Base-by-base conservation (phyloP, 768 basidiomycete genomes). In the Boletus fagicola region DNA sequence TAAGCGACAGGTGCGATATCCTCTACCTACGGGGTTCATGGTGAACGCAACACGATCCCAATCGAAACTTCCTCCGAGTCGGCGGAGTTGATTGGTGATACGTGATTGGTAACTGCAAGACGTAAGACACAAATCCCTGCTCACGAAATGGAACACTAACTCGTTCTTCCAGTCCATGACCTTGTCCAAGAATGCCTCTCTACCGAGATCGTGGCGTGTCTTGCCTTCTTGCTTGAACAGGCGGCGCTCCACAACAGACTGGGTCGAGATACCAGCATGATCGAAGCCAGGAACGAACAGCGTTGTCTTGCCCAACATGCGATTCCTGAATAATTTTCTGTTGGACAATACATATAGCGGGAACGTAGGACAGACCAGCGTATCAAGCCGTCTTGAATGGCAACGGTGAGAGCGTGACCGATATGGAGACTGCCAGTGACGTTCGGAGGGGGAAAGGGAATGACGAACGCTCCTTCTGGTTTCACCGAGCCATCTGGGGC, bases 161-260 rank as follows among this genome's bases (percentile, higher is more conserved):
- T 96, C 93, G 63, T 94, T 90, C 72, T 97, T 98, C 97, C 97
- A 99, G 30, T 89, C 88, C 86, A 88, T 87, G 30, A 98, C 94
- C 54, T 86, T 91, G 61, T 88, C 85, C 62, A 99, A 68, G 74
- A 99, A 98, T 65, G 80, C 84, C 65, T 96, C 93, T 45, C 97
- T 84, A 1, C 97, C 97, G n/a, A 98, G 82, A 70, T 98, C 93
- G 71, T 98, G 94, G 52, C 96, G 77, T 2, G 90, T 91, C 73
- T 86, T 78, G 2, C 92, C 91, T 35, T 87, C 80, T 1, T 82
- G 72, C 75, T 96, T 99, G 77, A 83, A 89, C 35, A 98, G 68
- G 18, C 94, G 82, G 72, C 93, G 94, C 72, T 98, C 97, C 1
- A 98, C 96, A 16, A 99, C 96, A 45, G 92, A 92, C 74, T 99